Evolutionary conservation across 1,284 basidiomycete genomes (phyloP), one percentile per base, ranked within the genome.

Genomic region (Psilocybe mexicana): DNA sequence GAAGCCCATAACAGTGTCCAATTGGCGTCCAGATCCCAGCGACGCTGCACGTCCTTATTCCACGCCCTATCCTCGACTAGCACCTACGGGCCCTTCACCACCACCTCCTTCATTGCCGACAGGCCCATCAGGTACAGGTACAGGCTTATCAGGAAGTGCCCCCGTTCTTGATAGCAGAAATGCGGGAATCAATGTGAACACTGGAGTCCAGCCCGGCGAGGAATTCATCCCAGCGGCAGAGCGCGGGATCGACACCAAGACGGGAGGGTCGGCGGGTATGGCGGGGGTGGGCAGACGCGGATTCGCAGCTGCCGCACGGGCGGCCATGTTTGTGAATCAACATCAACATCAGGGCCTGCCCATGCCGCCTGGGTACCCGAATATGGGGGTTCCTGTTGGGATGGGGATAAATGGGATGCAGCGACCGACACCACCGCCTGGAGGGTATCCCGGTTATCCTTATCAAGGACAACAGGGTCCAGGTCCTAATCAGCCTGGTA

Each of bases 281-380:
- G 93, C 93, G 0, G 93, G 93, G 14, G 92, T 95, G 2, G 93
- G 93, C 3, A 76, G 93, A 58, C 78, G 93, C 60, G 93, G 90
- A 0, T 94, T 95, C 63, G 89, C 88, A 1, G 90, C 92, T 6
- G 91, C 84, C 6, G 88, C 90, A 38, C 79, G 84, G 42, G 86
- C 86, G 0, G 89, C 87, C 1, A 80, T 90, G 81, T 80, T 87
- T 63, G 69, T 71, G 38, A 40, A 40, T 40, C 38, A 11, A 4
- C 6, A 40, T 33, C 30, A 33, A 8, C 4, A 33, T 33, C 30
- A 33, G 38, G 38, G 38, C 10, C 10, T 40, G 38, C 7, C 12
- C 4, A 5, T 40, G 38, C 38, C 30, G 4, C 30, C 4, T 40
- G n/a, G 10, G 38, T 40, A 40, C 14, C 38, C 38, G 38, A 40